A percentile compares a stretch with the other conserved stretches of the same genome.
phyloP scores from a whole-genome alignment of 2,329 filamentous ascomycete genomes.

The Aspergillus thermomutatus region DNA sequence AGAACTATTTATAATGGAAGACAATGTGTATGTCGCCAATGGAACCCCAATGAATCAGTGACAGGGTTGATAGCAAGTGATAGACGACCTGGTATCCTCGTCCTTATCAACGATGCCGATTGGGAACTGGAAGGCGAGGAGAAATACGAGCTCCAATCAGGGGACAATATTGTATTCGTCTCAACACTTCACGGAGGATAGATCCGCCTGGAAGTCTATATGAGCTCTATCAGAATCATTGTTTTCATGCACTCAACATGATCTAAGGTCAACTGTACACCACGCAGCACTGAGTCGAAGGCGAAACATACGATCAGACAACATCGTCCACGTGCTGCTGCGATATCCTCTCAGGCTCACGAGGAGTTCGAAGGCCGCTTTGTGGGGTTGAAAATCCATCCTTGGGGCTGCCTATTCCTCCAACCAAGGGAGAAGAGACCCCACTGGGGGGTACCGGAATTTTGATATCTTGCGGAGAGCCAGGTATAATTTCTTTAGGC shows the following conservation, averaged over 20 bases:
- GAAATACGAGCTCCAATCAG: slow-evolving; percentile 74
- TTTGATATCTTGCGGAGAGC: slow-evolving; percentile 75
- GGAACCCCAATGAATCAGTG: neutral
- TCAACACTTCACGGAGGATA: slow-evolving; percentile 93
- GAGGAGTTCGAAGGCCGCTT: slow-evolving; percentile 39
- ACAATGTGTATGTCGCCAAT: slow-evolving; percentile 68
- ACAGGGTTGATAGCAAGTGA: slow-evolving; percentile 17
- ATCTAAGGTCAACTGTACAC: neutral
- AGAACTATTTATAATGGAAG: slow-evolving; percentile 86
- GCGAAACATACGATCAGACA: slow-evolving; percentile 26
- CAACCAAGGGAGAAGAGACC: slow-evolving; percentile 42
- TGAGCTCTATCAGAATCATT: neutral
- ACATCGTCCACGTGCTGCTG: slow-evolving; percentile 46
- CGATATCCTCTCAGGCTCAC: slow-evolving; percentile 43
- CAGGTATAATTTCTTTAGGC: slow-evolving; percentile 64
- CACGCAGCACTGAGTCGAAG: slow-evolving; percentile 2
- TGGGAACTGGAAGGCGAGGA: slow-evolving; percentile 98
- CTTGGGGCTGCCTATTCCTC: slow-evolving; percentile 39
- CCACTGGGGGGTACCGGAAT: slow-evolving; percentile 67
- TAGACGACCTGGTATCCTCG: slow-evolving; percentile 91
- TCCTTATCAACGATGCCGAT: slow-evolving; percentile 95
- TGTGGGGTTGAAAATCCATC: slow-evolving; percentile 43
- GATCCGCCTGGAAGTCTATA: slow-evolving; percentile 4
- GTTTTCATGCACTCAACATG: slow-evolving; percentile 1
- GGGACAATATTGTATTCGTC: slow-evolving; percentile 91